Base-by-base conservation (phyloP, 2,329 filamentous ascomycete genomes). In the Apiospora saccharicola region DNA sequence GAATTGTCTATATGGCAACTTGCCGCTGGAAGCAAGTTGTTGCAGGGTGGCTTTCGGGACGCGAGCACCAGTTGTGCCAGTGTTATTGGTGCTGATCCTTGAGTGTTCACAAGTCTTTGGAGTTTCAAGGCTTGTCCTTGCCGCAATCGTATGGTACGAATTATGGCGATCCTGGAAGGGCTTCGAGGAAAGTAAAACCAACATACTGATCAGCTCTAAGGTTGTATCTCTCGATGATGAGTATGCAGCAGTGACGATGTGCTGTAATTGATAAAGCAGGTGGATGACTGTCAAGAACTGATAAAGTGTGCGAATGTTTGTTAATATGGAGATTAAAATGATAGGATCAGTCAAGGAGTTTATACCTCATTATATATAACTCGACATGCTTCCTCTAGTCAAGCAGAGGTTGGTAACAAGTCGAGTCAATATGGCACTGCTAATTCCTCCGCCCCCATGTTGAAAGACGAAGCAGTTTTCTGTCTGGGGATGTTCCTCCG, bases 1-100 rank as follows among this genome's bases (percentile, higher is more conserved):
- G n/a, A 77, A 71, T 34, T 64, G 57, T 37, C 22, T 64, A 34
- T 64, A 64, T 64, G 57, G 57, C 57, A 24, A 41, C 57, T 64
- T 64, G 19, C 34, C 7, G 2, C 34, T 34, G 10, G 57, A 10
- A n/a, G 19, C 10, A 34, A 6, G 41, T 37, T 6, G 30, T 41
- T 6, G 16, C 34, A n/a, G 30, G 19, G n/a, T n/a, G 34, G 34
- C 4, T 10, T n/a, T 64, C 34, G 41, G 30, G 12, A 5, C 34
- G 30, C 24, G 5, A 22, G 16, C n/a, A 22, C 30, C 34, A n/a
- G 30, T 8, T n/a, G 4, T 4, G 16, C 4, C 34, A 22, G 57
- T 64, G 57, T 24, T 64, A 4, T n/a, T 19, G 30, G 22, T 41
- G 34, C 34, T 41, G 57, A 41, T 6, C 34, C n/a, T n/a, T 0